Evolutionary conservation across 2,329 filamentous ascomycete species (phyloP).

Genomic region (Trichoderma koningii): DNA sequence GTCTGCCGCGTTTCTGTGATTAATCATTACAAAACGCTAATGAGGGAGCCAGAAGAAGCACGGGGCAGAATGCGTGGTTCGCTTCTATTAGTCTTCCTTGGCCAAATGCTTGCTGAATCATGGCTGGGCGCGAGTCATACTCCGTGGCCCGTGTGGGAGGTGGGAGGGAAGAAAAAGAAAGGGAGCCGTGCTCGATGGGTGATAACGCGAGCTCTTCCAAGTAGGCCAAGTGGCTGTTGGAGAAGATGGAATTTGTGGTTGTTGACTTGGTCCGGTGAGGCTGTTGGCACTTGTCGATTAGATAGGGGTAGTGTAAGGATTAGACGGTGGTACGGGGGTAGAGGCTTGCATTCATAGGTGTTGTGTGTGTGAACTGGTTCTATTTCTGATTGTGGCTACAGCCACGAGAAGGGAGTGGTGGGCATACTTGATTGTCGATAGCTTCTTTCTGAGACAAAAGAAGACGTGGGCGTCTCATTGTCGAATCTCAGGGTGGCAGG

Average conservation of each 20-base stretch:
- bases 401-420: background rate
- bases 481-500: too few species aligned
- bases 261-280: background rate
- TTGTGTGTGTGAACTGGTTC: background rate
- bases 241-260: background rate
- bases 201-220: background rate
- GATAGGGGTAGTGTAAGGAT: background rate
- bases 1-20: background rate
- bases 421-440: background rate
- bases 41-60: background rate
- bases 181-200: background rate
- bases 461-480: background rate
- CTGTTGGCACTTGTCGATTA: background rate
- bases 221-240: background rate
- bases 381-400: too few species aligned
- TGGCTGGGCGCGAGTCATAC: conserved; percentile 14
- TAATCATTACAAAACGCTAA: conserved; percentile 9
- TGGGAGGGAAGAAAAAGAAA: background rate
- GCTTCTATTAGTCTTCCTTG: background rate
- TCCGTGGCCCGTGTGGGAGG: background rate
- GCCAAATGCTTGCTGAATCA: conserved; percentile 11
- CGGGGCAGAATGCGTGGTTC: conserved; percentile 6
- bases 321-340: background rate
- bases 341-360: background rate
- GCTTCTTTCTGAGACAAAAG: background rate